Base-by-base conservation (phyloP, 2,329 filamentous ascomycete species). In the Trichophyton rubrum region DNA sequence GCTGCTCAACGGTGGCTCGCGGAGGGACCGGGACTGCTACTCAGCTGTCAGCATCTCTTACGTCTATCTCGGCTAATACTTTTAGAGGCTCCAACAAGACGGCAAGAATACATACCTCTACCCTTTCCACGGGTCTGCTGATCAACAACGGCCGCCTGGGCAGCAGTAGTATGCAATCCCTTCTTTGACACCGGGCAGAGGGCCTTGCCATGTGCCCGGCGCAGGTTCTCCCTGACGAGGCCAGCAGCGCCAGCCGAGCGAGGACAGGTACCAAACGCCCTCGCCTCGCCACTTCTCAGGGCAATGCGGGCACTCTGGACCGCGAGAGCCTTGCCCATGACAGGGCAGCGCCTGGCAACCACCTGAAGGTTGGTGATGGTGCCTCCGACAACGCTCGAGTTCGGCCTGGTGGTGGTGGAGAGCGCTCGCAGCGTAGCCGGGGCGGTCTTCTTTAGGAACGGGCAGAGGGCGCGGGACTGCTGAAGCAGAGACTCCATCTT, bases 341-440 rank as follows among this genome's bases (percentile, higher is more conserved):
- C 87, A 62, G 93, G 93, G 82, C 93, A 99, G 74, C 92, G 90
- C 72, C 90, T 87, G 69, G 90, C 93, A 71, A 95, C 85, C 67
- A 93, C 85, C 80, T 97, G 93, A 69, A 99, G 82, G 78, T 96
- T 97, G 71, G 90, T 96, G 85, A 97, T 96, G 76, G 89, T 90
- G 70, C 91, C 90, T 67, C 91, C 92, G 69, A 90, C 88, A 61
- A 86, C 87, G 59, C 71, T 72, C 20, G 60, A 45, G 64, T 82
- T 80, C 73, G 84, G 82, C 67, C 79, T 82, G 70, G 77, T 83
- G 71, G 77, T 85, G 75, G 78, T 85, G 60, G 88, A 95, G 71
- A 99, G 83, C 62, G 91, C 88, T 68, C 93, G 91, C 65, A 99
- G 85, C 61, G 90, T 91, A 68, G 90, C 87, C 67, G 92, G 90